phyloP scores from a whole-genome alignment of 768 basidiomycete species.

The Mrakia hoshinonis region DNA sequence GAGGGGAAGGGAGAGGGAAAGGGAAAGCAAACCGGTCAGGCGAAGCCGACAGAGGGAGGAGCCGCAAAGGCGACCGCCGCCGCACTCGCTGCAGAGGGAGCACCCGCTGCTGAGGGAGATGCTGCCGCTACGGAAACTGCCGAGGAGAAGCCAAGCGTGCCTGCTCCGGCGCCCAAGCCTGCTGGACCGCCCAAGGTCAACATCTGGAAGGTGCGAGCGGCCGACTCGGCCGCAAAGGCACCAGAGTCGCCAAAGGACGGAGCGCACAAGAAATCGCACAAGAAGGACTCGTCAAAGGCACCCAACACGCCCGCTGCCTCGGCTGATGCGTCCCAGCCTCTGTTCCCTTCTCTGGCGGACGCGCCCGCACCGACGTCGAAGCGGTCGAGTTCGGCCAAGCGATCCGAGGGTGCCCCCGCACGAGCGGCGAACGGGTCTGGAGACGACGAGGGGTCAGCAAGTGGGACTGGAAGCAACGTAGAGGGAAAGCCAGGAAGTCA shows the following conservation, averaged over 20 bases:
- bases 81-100: constrained; percentile 5
- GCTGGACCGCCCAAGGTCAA: constrained; percentile 19
- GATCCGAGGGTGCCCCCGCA: not conserved
- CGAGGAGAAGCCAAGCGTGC: not conserved
- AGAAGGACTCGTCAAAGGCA: not conserved
- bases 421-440: not conserved
- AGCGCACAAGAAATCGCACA: constrained; percentile 11
- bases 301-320: not conserved
- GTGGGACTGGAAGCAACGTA: not conserved
- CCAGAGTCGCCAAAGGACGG: constrained; percentile 5
- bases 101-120: not conserved
- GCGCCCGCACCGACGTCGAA: constrained; percentile 2
- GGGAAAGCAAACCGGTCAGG: not conserved
- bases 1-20: not conserved
- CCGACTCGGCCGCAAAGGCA: not conserved
- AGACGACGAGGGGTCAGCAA: not conserved
- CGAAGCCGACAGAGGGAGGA: not conserved
- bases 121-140: not conserved
- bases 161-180: constrained; percentile 20
- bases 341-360: not conserved
- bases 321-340: not conserved
- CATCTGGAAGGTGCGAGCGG: constrained; percentile 23
- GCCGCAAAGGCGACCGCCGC: not conserved
- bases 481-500: not conserved
- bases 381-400: constrained; percentile 11